Evolutionary conservation across 2,329 filamentous ascomycete genomes (phyloP), one percentile per base, ranked within the genome.

Genomic region (Paramyrothecium roridum): DNA sequence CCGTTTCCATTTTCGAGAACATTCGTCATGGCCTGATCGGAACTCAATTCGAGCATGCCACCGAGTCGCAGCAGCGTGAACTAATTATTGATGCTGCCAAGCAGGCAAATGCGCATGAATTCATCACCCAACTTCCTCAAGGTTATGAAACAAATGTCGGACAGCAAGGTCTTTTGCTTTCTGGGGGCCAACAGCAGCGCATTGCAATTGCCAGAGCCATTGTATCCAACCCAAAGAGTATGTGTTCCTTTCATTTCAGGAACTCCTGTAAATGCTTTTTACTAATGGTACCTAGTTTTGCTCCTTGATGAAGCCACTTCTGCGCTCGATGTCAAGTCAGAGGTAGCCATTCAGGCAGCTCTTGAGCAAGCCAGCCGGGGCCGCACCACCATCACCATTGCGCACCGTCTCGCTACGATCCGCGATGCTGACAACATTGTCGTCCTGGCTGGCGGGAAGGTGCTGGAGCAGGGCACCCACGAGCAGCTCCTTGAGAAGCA

Each of bases 371-470:
- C 83, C 1, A 80, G 80, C 0, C 67, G 73, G 37, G 76, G 77
- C 20, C 73, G 83, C 12, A 87, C 84, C 0, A 86, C 82, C 0
- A 81, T 88, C 48, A 75, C 82, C 8, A 83, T 87, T 53, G 83
- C 84, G 0, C 81, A 84, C 64, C 72, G 83, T 2, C 71, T 86
- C 1, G 82, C 80, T 0, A 86, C 83, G 0, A 81, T 86, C 58
- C 79, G 77, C 59, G 76, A 83, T 54, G 86, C 86, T 0, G 82
- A 89, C 61, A 80, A 82, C 56, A 88, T 89, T 55, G 73, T 88
- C 20, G 85, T 89, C 12, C 75, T 88, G 62, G 75, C 80, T 13
- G 73, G 80, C 54, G 86, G 86, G 0, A 67, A 75, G 51, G 77
- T 85, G 7, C 71, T 85, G 11, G 86, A 89, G 65, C 75, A 84